Base-by-base conservation (phyloP, 1,284 basidiomycete species). In the Trichosporon ovoides region DNA sequence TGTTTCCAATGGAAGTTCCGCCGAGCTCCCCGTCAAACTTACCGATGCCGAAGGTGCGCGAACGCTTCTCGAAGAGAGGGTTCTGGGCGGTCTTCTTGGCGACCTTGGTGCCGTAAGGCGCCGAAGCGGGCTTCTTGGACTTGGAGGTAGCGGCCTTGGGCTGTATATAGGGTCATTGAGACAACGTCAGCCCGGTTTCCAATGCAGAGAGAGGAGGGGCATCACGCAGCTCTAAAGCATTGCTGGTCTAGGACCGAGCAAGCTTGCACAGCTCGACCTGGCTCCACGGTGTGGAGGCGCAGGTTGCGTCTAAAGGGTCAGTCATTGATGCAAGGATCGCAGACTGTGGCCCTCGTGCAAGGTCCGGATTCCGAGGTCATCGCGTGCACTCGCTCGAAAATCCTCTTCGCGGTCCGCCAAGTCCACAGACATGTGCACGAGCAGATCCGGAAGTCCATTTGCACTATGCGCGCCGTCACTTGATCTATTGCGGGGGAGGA, bases 21-120 rank as follows among this genome's bases (percentile, higher is more conserved):
- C n/a, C n/a, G n/a, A n/a, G n/a, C n/a, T n/a, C n/a, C n/a, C n/a
- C 12, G 35, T 4, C 6, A 7, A 18, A 65, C 86, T 31, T 71
- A 94, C 93, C 95, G 66, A 98, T 94, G 77, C 91, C 92, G 78
- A 96, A 98, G 83, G 91, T 93, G 79, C 88, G 89, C 71, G 91
- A 85, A 66, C 79, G 82, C 66, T 91, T 80, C 84, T 97, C 93
- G 78, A 98, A 96, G 73, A 98, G 87, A 75, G 95, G 92, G 84
- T 98, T 97, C 83, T 94, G 93, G 76, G 86, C 84, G 57, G 83
- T 77, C 78, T 81, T 81, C 82, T 92, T 91, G 68, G 83, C 76
- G 60, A 82, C 72, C 81, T 90, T 90, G 81, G 81, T 84, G 67
- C 84, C 84, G 72, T 85, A 77, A 65, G 77, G 77, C 59, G 74